Conservation (phyloP, 495 filamentous ascomycete species). For the Platismatia glauca region DNA sequence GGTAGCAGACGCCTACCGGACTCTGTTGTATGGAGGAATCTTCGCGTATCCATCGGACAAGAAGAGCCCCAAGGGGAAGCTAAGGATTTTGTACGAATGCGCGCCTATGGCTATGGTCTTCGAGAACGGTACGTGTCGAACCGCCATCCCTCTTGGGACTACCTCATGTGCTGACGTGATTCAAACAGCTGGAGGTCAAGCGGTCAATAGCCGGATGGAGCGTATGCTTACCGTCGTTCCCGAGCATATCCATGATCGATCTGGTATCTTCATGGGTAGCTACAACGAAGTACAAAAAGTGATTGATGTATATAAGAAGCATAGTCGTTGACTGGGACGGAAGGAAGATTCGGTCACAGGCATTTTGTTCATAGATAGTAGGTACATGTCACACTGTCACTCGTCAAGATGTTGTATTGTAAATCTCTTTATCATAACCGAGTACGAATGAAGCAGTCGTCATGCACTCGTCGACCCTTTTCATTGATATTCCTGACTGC, state of each 20-base stretch:
- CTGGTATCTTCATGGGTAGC: conserved; percentile 92
- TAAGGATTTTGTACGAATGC: conserved; percentile 96
- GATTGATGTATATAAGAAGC: conserved; percentile 56
- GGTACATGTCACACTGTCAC: too few relatives aligned
- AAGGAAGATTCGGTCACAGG: not conserved
- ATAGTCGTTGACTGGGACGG: conserved; percentile 18
- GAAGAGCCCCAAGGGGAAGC: conserved; percentile 96
- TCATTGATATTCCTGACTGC: too few relatives aligned
- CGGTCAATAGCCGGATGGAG: conserved; percentile 77
- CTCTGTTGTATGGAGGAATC: conserved; percentile 87
- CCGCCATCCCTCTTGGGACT: not conserved
- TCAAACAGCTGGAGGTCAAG: conserved; percentile 72
- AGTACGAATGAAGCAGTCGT: too few relatives aligned
- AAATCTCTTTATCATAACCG: too few relatives aligned
- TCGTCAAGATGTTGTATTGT: too few relatives aligned
- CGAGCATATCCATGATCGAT: conserved; percentile 89
- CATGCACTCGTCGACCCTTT: too few relatives aligned
- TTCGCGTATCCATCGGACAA: conserved; percentile 97
- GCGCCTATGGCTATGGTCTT: conserved; percentile 99
- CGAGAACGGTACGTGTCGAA: conserved; percentile 69
- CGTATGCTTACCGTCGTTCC: conserved; percentile 86
- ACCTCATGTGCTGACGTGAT: conserved; percentile 11
- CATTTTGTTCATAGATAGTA: conserved; percentile 1
- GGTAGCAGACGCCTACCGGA: conserved; percentile 97
- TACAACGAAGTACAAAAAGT: conserved; percentile 94